These are phyloP conservation scores for Ganoderma lingzhi DNA, from an alignment of 1,284 basidiomycete species.

Conservation along the genomic window DNA sequence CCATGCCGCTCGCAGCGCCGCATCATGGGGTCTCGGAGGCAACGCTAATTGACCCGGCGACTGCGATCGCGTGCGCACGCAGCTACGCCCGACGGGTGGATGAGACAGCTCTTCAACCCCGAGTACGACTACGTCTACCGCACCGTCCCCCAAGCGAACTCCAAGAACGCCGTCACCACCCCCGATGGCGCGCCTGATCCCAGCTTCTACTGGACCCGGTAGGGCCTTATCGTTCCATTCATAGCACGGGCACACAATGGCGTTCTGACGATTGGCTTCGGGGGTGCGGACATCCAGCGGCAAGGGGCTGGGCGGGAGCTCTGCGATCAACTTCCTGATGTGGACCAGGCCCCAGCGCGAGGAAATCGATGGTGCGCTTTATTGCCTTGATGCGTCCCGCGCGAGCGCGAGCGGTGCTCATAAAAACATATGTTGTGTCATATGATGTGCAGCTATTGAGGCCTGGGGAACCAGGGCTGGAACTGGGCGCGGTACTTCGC, in stretches of 20 bases:
- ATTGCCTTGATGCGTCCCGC: background rate
- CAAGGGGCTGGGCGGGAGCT: constrained; percentile 33
- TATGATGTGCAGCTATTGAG: constrained; percentile 26
- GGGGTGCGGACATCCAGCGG: constrained; percentile 17
- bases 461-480: constrained; percentile 42
- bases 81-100: constrained; percentile 26
- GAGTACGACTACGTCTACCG: constrained; percentile 33
- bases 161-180: constrained; percentile 6
- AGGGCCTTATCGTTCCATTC: background rate
- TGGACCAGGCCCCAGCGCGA: constrained; percentile 28
- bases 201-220: constrained; percentile 23
- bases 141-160: constrained; percentile 21
- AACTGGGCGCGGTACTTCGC: constrained; percentile 36
- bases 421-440: background rate
- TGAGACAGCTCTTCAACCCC: constrained; percentile 24
- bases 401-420: background rate
- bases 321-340: constrained; percentile 26
- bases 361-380: constrained; percentile 27
- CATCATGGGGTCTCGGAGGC: no score
- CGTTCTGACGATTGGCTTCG: background rate
- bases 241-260: background rate
- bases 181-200: constrained; percentile 11
- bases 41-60: background rate
- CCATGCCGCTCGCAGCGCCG: background rate
- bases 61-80: background rate